Conservation (phyloP, 192 early-diverging fungal species). For the Coemansia sp. region DNA sequence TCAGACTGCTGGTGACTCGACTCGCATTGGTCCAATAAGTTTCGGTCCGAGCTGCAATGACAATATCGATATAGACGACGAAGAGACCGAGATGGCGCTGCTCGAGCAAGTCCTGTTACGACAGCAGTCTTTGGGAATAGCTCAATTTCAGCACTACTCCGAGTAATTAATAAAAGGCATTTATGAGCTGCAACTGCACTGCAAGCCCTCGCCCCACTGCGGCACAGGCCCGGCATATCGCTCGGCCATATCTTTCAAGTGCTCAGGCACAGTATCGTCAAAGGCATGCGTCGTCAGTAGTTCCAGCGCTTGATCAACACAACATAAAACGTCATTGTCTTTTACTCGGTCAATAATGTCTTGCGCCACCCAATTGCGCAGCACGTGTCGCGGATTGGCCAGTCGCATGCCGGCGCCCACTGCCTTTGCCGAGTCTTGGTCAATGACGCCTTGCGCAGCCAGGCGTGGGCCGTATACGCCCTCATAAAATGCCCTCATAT, state of each 20-base stretch:
- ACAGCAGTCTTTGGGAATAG: neutral
- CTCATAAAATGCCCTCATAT: slow-evolving; percentile 32
- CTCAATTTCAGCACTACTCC: neutral
- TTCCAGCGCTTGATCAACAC: slow-evolving; percentile 45
- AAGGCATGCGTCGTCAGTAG: slow-evolving; percentile 60
- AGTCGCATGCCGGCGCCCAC: slow-evolving; percentile 60
- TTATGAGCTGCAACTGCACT: slow-evolving; percentile 77
- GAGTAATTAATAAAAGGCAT: neutral
- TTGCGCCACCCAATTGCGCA: slow-evolving; percentile 81
- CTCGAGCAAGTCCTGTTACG: neutral
- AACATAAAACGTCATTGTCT: slow-evolving; percentile 42
- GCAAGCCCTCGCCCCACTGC: slow-evolving; percentile 64
- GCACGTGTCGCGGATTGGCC: slow-evolving; percentile 75
- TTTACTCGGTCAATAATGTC: slow-evolving; percentile 59
- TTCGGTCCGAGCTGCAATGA: neutral
- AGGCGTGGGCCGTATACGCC: slow-evolving; percentile 64
- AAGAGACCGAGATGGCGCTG: neutral
- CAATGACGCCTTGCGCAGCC: slow-evolving; percentile 30
- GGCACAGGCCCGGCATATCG: slow-evolving; percentile 60
- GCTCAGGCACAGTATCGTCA: slow-evolving; percentile 37
- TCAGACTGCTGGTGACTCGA: neutral
- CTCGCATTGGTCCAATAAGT: neutral
- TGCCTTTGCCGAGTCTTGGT: slow-evolving; percentile 5
- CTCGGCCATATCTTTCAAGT: slow-evolving; percentile 38
- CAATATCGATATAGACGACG: neutral